Evolutionary conservation across 768 basidiomycete genomes (phyloP), one percentile per base, ranked within the genome.

Genomic region (Leccinum longicurvipes): DNA sequence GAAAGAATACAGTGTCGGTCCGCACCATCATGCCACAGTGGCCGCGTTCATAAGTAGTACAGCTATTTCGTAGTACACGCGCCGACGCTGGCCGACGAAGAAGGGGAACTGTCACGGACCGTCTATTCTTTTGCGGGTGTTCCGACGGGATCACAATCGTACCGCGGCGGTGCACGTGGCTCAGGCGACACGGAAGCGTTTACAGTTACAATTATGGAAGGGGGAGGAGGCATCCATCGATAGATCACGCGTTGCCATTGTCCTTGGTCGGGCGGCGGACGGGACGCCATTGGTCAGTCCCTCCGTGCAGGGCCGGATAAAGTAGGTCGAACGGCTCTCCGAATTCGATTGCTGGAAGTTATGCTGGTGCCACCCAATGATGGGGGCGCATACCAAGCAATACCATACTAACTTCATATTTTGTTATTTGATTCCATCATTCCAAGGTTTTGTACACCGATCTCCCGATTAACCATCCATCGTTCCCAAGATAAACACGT

Each of bases 281-380:
- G 50, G 51, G 15, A n/a, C 50, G 14, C 53, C 50, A 3, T 50
- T 54, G 1, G 46, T 51, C 46, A 36, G 46, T 21, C 60, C 57
- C 15, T 57, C 24, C 25, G 53, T 53, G 6, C 57, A 59, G 50
- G 65, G 56, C 32, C 65, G 54, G 24, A 60, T 56, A 56, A 45
- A 45, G 46, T 57, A 53, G 41, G 15, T 23, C 24, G 9, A n/a
- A 17, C 21, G 24, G 39, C 46, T 41, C 19, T 41, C 17, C 17
- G n/a, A n/a, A 36, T 41, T 11, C n/a, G n/a, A 19, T 1, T 41
- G 39, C 6, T 41, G 39, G n/a, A 19, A 41, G 39, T 41, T 19
- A 11, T 11, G 39, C 19, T 41, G 36, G 17, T 19, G 6, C 39
- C 39, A n/a, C n/a, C 4, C 11, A 19, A 39, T 39, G 36, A 39